Evolutionary conservation across 805 yeast species (phyloP).

Genomic region (Zygosaccharomyces bailii): DNA sequence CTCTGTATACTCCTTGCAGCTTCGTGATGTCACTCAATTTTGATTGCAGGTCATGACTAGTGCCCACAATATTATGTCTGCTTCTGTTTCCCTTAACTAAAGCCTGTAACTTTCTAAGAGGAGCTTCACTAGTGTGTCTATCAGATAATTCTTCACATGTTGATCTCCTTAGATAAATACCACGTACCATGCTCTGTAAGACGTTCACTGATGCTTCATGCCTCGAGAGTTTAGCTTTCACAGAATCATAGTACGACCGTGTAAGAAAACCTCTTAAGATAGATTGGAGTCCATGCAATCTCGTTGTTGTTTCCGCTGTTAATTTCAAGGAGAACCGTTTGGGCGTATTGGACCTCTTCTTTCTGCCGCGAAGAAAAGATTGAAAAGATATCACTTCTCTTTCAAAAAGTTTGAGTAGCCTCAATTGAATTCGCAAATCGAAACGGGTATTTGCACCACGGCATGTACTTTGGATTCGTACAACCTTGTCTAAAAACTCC

Average conservation of each 20-base stretch:
- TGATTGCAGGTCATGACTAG: neutral
- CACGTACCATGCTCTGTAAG: slow-evolving; percentile 43
- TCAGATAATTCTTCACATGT: slow-evolving; percentile 3
- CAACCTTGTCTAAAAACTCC: slow-evolving; percentile 36
- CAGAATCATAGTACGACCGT: slow-evolving; percentile 27
- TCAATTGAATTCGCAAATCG: slow-evolving; percentile 56
- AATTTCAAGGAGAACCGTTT: neutral
- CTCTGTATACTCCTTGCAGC: slow-evolving; percentile 56
- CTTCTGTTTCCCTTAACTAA: slow-evolving; percentile 16
- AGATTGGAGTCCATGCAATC: slow-evolving; percentile 55
- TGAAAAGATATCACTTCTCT: slow-evolving; percentile 49
- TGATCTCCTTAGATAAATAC: slow-evolving; percentile 34
- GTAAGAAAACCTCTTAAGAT: slow-evolving; percentile 44
- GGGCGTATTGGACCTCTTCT: slow-evolving; percentile 25
- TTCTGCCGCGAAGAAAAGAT: slow-evolving; percentile 49
- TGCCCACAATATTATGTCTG: neutral
- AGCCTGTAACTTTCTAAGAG: slow-evolving; percentile 23
- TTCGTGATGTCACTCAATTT: slow-evolving; percentile 17
- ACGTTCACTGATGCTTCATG: slow-evolving; percentile 25
- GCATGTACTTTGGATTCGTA: slow-evolving; percentile 62
- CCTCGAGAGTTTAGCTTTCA: slow-evolving; percentile 28
- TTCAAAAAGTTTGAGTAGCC: slow-evolving; percentile 56
- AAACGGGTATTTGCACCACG: slow-evolving; percentile 69
- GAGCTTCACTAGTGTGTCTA: slow-evolving; percentile 10
- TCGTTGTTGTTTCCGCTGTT: slow-evolving; percentile 6